Percentiles rank a stretch among this genome's conserved stretches.
phyloP scores from a whole-genome alignment of 768 basidiomycete species.

The Hericium alpestre region DNA sequence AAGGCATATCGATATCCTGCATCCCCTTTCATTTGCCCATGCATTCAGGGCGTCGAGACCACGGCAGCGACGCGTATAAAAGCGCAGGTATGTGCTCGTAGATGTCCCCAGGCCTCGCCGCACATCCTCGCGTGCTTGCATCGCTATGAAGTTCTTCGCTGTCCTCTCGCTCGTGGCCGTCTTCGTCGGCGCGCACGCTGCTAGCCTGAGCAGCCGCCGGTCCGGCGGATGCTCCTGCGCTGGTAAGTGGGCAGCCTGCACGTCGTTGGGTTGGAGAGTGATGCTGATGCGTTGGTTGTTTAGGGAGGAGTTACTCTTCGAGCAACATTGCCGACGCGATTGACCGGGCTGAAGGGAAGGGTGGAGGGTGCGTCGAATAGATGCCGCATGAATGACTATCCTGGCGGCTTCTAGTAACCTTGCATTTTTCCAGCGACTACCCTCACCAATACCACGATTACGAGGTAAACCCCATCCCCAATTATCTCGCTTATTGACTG shows the following conservation, averaged over 20 bases:
- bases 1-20: background rate
- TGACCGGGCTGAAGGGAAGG: background rate
- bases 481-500: no score
- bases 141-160: background rate
- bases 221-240: slow-evolving; percentile 15
- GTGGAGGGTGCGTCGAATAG: background rate
- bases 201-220: slow-evolving; percentile 10
- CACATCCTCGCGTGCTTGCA: background rate
- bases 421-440: slow-evolving; percentile 12
- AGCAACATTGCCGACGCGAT: background rate
- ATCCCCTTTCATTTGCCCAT: background rate
- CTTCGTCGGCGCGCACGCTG: background rate
- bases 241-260: slow-evolving; percentile 4
- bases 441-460: slow-evolving; percentile 20
- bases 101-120: background rate
- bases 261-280: background rate
- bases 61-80: background rate
- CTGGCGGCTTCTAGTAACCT: background rate
- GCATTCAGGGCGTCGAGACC: background rate
- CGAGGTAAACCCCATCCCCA: slow-evolving; percentile 10
- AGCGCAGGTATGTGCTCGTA: background rate
- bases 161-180: background rate
- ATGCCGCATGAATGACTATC: no score
- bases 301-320: background rate
- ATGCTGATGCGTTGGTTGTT: background rate